Evolutionary conservation across 495 filamentous ascomycete genomes (phyloP).

Genomic region (Penicillium diatomitis): DNA sequence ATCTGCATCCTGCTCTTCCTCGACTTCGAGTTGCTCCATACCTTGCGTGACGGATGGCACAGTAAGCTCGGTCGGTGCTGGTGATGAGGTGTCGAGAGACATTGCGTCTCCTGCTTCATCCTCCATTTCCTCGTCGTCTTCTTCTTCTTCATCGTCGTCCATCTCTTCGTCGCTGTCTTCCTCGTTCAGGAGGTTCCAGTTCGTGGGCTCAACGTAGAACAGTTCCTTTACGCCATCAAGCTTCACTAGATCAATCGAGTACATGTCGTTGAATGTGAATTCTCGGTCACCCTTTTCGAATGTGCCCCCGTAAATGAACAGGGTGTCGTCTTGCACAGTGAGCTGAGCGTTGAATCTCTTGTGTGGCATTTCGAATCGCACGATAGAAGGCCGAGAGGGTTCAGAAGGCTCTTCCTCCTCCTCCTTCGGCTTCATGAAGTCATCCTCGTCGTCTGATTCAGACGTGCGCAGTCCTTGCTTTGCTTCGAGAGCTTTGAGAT

Average conservation of each 20-base stretch:
- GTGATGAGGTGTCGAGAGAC: conserved; percentile 30
- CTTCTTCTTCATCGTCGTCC: conserved; percentile 54
- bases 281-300: conserved; percentile 92
- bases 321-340: conserved; percentile 79
- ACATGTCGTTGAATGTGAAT: conserved; percentile 90
- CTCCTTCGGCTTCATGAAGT: conserved; percentile 35
- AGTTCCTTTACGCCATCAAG: conserved; percentile 85
- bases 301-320: conserved; percentile 91
- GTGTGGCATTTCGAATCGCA: conserved; percentile 73
- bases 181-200: conserved; percentile 70
- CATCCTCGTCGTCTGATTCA: conserved; percentile 48
- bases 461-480: conserved; percentile 44
- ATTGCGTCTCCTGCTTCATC: conserved; percentile 33
- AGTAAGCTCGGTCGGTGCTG: conserved; percentile 27
- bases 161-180: conserved; percentile 53
- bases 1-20: conserved; percentile 42
- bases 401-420: conserved; percentile 47
- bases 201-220: conserved; percentile 73
- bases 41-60: conserved; percentile 42
- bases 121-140: conserved; percentile 53
- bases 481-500: conserved; percentile 70
- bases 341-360: conserved; percentile 81
- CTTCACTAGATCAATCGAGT: conserved; percentile 82
- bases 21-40: conserved; percentile 52
- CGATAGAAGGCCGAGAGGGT: conserved; percentile 34